phyloP scores from a whole-genome alignment of 768 basidiomycete genomes.

The Boletus huronensis region DNA sequence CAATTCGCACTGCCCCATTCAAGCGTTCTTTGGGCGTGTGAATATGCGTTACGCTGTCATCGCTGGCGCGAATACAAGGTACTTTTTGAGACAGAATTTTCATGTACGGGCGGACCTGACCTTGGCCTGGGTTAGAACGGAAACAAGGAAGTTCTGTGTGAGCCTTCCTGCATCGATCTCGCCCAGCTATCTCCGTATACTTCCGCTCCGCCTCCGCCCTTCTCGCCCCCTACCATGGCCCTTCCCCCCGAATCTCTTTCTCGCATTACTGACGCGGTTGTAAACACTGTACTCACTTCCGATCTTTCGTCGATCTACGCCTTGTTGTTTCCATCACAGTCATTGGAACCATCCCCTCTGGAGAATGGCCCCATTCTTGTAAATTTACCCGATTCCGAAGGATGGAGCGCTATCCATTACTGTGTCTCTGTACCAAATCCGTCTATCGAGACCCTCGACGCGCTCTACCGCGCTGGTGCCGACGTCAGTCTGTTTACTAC shows the following conservation, averaged over 20 bases:
- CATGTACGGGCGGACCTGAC: constrained; percentile 6
- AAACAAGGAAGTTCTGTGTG: constrained; percentile 28
- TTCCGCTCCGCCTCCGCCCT: constrained; percentile 23
- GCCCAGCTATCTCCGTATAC: constrained; percentile 27
- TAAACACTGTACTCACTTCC: constrained; percentile 48
- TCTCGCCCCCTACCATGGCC: constrained; percentile 23
- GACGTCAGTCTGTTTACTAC: constrained; percentile 69
- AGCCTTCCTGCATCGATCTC: constrained; percentile 21
- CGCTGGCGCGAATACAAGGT: constrained; percentile 62
- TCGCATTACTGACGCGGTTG: constrained; percentile 47
- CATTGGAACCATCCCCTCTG: constrained; percentile 42
- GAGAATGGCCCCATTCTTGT: constrained; percentile 48
- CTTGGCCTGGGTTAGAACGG: constrained; percentile 23
- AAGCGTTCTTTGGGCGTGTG: constrained; percentile 65
- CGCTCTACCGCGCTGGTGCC: constrained; percentile 72
- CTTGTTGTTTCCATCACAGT: constrained; percentile 49
- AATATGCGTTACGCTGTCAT: constrained; percentile 57
- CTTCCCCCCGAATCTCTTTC: constrained; percentile 43
- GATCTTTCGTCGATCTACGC: constrained; percentile 52
- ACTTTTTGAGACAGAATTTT: constrained; percentile 12
- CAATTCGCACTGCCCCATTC: constrained; percentile 66
- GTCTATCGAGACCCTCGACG: constrained; percentile 60
- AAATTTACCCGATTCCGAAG: constrained; percentile 62
- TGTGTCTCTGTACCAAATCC: constrained; percentile 55
- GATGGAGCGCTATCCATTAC: constrained; percentile 74